Evolutionary conservation across 2,329 filamentous ascomycete species (phyloP).

Genomic region (Arthrobotrys sinensis): DNA sequence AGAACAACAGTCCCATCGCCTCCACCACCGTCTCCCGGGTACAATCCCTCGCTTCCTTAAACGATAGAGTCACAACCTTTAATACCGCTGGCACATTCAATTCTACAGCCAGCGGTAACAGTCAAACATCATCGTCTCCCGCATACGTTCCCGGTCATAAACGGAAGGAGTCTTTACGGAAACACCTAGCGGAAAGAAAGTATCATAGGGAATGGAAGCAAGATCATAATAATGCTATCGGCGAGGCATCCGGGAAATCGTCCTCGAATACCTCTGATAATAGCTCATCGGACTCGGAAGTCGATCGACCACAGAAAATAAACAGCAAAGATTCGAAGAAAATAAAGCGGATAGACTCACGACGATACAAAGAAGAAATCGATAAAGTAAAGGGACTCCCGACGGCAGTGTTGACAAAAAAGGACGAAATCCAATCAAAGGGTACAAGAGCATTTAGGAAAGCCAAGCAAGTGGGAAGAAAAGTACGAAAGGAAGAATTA

Average conservation of each 20-base stretch:
- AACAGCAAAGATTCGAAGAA: conserved; percentile 51
- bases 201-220: conserved; percentile 62
- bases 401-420: conserved; percentile 48
- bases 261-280: conserved; percentile 50
- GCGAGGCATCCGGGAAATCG: conserved; percentile 53
- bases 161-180: conserved; percentile 62
- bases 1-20: conserved; percentile 29
- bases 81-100: conserved; percentile 36
- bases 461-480: conserved; percentile 41
- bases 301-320: conserved; percentile 21
- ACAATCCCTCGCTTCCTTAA: conserved; percentile 44
- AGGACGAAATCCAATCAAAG: conserved; percentile 50
- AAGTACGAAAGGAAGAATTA: conserved; percentile 60
- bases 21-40: conserved; percentile 54
- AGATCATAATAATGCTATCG: conserved; percentile 51
- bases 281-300: conserved; percentile 51
- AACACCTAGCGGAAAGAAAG: conserved; percentile 64
- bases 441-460: conserved; percentile 45
- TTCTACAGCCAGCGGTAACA: conserved; percentile 12
- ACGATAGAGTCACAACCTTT: conserved; percentile 32
- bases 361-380: conserved; percentile 38
- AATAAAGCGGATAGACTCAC: conserved; percentile 51
- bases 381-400: conserved; percentile 37
- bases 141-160: conserved; percentile 40
- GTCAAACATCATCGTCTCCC: conserved; percentile 33